Percentiles rank a stretch among this genome's conserved stretches.
Conservation (phyloP, 805 yeast species). For the Blastobotrys attinorum region DNA sequence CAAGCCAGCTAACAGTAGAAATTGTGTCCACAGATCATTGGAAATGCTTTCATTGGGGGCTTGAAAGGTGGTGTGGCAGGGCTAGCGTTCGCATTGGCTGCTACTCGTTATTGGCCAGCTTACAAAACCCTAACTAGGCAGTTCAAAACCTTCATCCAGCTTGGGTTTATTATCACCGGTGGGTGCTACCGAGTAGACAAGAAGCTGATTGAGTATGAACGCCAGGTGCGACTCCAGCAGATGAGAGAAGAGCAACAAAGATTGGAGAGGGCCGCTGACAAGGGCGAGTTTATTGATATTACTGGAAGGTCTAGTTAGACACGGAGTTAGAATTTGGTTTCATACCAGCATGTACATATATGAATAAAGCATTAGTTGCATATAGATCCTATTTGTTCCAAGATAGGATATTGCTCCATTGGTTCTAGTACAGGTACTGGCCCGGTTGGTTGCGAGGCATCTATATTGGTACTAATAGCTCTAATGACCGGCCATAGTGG, state of each 20-base stretch:
- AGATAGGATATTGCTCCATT: too few species aligned
- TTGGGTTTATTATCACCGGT: slow-evolving; percentile 13
- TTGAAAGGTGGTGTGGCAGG: slow-evolving; percentile 17
- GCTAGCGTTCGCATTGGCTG: slow-evolving; percentile 11
- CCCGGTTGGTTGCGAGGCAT: too few species aligned
- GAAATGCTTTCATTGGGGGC: slow-evolving; percentile 15
- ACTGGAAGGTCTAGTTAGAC: slow-evolving; percentile 11
- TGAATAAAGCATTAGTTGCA: too few species aligned
- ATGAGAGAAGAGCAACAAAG: slow-evolving; percentile 12
- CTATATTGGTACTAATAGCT: too few species aligned
- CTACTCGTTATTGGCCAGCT: slow-evolving; percentile 15
- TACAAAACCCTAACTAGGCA: slow-evolving; percentile 16
- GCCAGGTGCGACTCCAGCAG: slow-evolving; percentile 11
- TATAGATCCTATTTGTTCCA: too few species aligned
- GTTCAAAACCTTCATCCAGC: slow-evolving; percentile 17
- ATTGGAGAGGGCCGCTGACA: slow-evolving; percentile 15
- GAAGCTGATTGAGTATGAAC: slow-evolving; percentile 15
- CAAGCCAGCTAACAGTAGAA: neutral
- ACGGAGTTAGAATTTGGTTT: too few species aligned
- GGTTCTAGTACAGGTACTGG: too few species aligned
- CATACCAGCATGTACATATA: too few species aligned
- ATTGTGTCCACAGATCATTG: slow-evolving; percentile 9
- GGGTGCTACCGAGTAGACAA: slow-evolving; percentile 14
- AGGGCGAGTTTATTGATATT: slow-evolving; percentile 15
- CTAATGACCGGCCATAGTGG: too few species aligned